Conservation (phyloP, 257 asterid genomes). For the Linderniella brevidens region DNA sequence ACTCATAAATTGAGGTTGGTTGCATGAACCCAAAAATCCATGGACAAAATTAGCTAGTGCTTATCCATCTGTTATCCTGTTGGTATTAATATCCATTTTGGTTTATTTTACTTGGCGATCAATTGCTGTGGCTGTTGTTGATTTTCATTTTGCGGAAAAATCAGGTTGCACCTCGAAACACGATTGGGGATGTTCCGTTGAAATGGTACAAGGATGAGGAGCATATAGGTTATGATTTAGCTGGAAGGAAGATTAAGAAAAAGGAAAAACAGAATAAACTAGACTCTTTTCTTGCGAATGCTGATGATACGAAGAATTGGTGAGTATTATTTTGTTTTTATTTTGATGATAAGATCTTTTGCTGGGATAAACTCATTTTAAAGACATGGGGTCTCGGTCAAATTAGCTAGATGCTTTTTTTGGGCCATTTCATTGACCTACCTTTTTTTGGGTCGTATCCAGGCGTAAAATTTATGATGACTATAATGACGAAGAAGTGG, state of each 20-base stretch:
- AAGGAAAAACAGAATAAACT: conserved; percentile 67
- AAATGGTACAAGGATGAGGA: conserved; percentile 86
- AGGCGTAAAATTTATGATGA: conserved; percentile 88
- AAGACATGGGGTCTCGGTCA: too few relatives aligned
- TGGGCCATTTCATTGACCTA: neutral
- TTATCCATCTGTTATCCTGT: too few relatives aligned
- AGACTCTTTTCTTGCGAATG: conserved; percentile 60
- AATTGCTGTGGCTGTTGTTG: conserved; percentile 5
- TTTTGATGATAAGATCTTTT: neutral
- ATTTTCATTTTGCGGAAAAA: conserved; percentile 8
- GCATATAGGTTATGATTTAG: conserved; percentile 78
- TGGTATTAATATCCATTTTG: neutral
- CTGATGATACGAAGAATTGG: conserved; percentile 76
- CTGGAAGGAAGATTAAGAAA: conserved; percentile 90
- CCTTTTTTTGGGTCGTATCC: conserved; percentile 11
- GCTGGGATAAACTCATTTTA: too few relatives aligned
- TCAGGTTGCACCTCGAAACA: conserved; percentile 87
- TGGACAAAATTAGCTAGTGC: too few relatives aligned
- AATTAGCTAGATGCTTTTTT: conserved; percentile 9
- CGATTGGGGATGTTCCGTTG: conserved; percentile 79
- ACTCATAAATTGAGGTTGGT: too few relatives aligned
- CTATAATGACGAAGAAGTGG: conserved; percentile 79
- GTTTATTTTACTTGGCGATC: conserved; percentile 8
- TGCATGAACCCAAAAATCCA: too few relatives aligned
- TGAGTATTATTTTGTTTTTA: conserved; percentile 16